A percentile compares a stretch with the other conserved stretches of the same genome.
phyloP scores from a whole-genome alignment of 2,329 filamentous ascomycete species.

The Colletotrichum chrysophilum region DNA sequence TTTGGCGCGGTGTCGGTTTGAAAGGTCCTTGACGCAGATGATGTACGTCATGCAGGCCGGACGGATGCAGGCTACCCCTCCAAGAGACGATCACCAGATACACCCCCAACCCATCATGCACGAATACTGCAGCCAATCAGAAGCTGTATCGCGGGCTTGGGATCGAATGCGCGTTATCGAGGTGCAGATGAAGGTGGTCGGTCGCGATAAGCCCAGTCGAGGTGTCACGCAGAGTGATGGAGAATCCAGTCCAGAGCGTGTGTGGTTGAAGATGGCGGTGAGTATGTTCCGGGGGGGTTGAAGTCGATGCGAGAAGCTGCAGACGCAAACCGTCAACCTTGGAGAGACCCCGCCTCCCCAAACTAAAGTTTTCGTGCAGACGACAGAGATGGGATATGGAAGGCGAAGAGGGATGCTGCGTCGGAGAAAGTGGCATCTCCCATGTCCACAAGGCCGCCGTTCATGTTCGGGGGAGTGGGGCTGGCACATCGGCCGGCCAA shows the following conservation, averaged over 20 bases:
- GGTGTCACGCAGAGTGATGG: background rate
- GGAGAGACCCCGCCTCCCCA: background rate
- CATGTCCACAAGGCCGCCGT: background rate
- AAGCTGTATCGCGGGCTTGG: background rate
- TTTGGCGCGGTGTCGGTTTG: background rate
- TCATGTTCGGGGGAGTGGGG: conserved; percentile 4
- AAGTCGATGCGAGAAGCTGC: background rate
- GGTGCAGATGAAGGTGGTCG: background rate
- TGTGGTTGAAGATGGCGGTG: background rate
- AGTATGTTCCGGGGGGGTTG: background rate
- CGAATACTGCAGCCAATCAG: background rate
- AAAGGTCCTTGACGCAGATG: conserved; percentile 18
- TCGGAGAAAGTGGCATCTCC: background rate
- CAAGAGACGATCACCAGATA: conserved; percentile 22
- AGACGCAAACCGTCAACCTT: background rate
- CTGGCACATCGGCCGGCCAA: background rate
- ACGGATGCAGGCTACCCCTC: conserved; percentile 10
- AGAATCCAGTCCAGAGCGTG: background rate
- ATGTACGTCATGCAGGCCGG: conserved; percentile 21
- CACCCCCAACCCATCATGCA: conserved; percentile 22
- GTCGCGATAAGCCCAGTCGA: background rate
- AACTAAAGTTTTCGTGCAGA: background rate
- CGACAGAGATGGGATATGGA: background rate
- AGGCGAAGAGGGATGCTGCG: background rate
- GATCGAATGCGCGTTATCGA: conserved; percentile 5